These are phyloP conservation scores for Kwoniella sp. DNA, from an alignment of 768 basidiomycete species.

Conservation along the genomic window DNA sequence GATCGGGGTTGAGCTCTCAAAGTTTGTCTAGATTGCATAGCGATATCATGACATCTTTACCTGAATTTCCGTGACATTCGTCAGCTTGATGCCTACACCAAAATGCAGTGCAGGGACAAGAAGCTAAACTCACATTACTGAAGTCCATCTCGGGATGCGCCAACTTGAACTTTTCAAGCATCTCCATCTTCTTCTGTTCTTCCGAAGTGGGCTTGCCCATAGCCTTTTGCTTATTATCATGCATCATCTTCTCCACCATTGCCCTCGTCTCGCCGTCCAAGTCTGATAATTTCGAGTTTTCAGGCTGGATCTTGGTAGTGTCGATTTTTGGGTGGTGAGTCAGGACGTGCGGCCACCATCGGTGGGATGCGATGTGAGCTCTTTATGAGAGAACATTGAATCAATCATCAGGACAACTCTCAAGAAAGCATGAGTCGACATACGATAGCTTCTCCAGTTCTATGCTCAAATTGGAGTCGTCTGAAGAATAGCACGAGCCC, in stretches of 20 bases:
- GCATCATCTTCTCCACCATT: constrained; percentile 99
- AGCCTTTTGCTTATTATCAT: constrained; percentile 72
- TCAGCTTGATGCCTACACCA: no score
- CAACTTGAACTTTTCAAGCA: constrained; percentile 82
- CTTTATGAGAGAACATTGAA: constrained; percentile 9
- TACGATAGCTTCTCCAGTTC: constrained; percentile 54
- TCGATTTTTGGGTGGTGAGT: constrained; percentile 96
- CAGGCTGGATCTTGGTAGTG: constrained; percentile 90
- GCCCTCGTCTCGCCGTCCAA: constrained; percentile 95
- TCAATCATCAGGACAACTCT: constrained; percentile 19
- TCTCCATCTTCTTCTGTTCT: constrained; percentile 90
- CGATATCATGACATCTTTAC: constrained; percentile 30
- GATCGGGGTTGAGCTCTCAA: no score
- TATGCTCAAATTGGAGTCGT: constrained; percentile 48
- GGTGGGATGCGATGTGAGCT: constrained; percentile 64
- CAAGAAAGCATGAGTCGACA: constrained; percentile 8
- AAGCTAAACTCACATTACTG: constrained; percentile 71
- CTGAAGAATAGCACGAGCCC: constrained; percentile 29
- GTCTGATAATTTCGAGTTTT: constrained; percentile 93
- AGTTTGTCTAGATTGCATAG: no score
- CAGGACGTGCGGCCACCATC: constrained; percentile 98
- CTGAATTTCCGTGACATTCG: no score
- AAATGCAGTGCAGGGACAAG: no score
- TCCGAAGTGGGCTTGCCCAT: constrained; percentile 95
- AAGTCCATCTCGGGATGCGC: constrained; percentile 94